phyloP scores from a whole-genome alignment of 1,284 basidiomycete genomes.

The Sporisorium exsertum region DNA sequence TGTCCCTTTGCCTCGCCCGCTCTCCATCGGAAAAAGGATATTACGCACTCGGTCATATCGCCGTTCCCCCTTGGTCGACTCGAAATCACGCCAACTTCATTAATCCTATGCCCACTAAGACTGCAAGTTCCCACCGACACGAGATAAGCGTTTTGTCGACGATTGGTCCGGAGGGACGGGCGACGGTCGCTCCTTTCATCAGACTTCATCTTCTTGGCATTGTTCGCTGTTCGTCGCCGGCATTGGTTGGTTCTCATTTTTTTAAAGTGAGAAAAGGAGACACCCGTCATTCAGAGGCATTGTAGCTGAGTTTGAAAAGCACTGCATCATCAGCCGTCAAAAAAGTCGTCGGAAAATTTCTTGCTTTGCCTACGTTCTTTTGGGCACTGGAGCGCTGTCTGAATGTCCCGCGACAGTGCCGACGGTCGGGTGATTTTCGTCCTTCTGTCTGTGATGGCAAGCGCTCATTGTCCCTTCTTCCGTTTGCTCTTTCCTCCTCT shows the following conservation, averaged over 20 bases:
- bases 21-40: not conserved
- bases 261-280: too few relatives aligned
- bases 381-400: not conserved
- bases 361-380: not conserved
- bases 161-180: conserved; percentile 19
- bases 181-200: not conserved
- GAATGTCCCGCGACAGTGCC: not conserved
- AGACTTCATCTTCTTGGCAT: not conserved
- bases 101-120: not conserved
- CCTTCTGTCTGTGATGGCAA: conserved; percentile 1
- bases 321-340: conserved; percentile 9
- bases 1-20: not conserved
- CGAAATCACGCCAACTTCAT: not conserved
- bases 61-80: not conserved
- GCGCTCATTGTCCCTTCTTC: not conserved
- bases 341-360: conserved; percentile 3
- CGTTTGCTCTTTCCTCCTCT: not conserved
- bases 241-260: too few relatives aligned
- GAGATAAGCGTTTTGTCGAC: conserved; percentile 19
- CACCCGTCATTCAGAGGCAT: not conserved
- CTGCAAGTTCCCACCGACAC: conserved; percentile 13
- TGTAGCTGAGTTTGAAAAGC: conserved; percentile 3
- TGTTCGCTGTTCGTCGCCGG: not conserved
- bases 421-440: conserved; percentile 10
- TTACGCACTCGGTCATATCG: not conserved